Evolutionary conservation across 129 eudicot genomes (phyloP).

Genomic region (Lactuca sativa): DNA sequence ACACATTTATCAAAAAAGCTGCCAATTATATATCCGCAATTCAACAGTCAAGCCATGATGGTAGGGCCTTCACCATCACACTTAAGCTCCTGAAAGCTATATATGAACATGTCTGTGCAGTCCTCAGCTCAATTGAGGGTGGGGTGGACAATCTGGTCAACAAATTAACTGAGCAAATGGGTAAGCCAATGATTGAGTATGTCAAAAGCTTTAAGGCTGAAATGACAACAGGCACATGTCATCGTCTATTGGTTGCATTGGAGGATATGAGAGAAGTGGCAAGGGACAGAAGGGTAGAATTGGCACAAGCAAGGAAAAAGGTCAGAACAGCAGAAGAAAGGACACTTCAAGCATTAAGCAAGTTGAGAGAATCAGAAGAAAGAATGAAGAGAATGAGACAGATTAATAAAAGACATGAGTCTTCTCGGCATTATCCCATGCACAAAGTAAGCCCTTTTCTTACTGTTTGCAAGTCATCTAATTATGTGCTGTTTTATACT

Average conservation of each 20-base stretch:
- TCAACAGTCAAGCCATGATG: slow-evolving; percentile 48
- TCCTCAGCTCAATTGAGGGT: slow-evolving; percentile 57
- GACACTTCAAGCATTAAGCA: slow-evolving; percentile 49
- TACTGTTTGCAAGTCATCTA: not conserved
- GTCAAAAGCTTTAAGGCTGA: slow-evolving; percentile 51
- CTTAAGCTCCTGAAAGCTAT: slow-evolving; percentile 52
- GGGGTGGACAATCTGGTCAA: slow-evolving; percentile 57
- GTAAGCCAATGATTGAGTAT: slow-evolving; percentile 64
- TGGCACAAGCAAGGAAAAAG: slow-evolving; percentile 55
- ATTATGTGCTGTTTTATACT: slow-evolving; percentile 14
- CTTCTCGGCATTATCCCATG: slow-evolving; percentile 24
- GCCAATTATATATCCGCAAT: slow-evolving; percentile 38
- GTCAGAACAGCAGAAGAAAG: slow-evolving; percentile 52
- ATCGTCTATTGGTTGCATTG: slow-evolving; percentile 44
- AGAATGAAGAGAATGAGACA: slow-evolving; percentile 38
- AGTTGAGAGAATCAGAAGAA: slow-evolving; percentile 60
- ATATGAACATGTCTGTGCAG: slow-evolving; percentile 40
- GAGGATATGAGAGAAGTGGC: slow-evolving; percentile 61
- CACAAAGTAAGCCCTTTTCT: slow-evolving; percentile 47
- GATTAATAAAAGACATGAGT: slow-evolving; percentile 31
- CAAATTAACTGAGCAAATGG: slow-evolving; percentile 52
- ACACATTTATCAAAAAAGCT: slow-evolving; percentile 43
- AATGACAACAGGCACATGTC: slow-evolving; percentile 52
- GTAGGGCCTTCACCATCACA: slow-evolving; percentile 39
- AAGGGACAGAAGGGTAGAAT: slow-evolving; percentile 45